Evolutionary conservation across 1,139 yeast species (phyloP), one percentile per base, ranked within the genome.

Genomic region (Magnusiomyces fungicola): DNA sequence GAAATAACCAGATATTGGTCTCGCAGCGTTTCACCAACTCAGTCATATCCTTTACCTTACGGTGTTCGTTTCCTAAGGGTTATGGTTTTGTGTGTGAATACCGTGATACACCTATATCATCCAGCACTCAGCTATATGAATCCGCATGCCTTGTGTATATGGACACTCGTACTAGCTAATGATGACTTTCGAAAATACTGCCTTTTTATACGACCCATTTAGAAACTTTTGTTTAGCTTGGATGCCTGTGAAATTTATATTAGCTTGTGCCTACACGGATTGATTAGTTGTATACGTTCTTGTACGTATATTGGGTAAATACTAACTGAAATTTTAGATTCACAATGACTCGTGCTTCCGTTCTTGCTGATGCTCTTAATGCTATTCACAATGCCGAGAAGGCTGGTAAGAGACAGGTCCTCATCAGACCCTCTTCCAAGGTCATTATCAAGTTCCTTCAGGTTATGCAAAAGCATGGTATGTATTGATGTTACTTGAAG

Each of bases 321-420:
- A n/a, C n/a, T n/a, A n/a, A n/a, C 37, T 14, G 4, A 14, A 16
- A 27, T 50, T 43, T 49, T 53, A 53, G 57, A 58, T 60, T 47
- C 50, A 76, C 71, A 73, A 89, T 92, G 97, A 89, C 97, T 72
- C 90, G 97, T 81, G 79, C 97, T 66, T 92, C 98, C 65, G 98
- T 87, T 72, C 85, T 92, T 75, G 97, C 97, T 69, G 98, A 92
- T 78, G 97, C 98, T 71, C 85, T 92, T 71, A 90, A 92, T 74
- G 82, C 96, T 67, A 92, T 92, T 73, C 88, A 90, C 90, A 92
- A 92, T 74, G 98, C 98, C 73, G 98, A 92, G 79, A 92, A 90
- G 78, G 83, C 97, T 72, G 98, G 98, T 75, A 92, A 92, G 80
- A 87, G 98, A 78, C 98, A 92, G 80, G 98, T 92, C 64, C 76